These are phyloP conservation scores for Decorospora gaudefroyi DNA, from an alignment of 2,329 filamentous ascomycete genomes.

Conservation along the genomic window DNA sequence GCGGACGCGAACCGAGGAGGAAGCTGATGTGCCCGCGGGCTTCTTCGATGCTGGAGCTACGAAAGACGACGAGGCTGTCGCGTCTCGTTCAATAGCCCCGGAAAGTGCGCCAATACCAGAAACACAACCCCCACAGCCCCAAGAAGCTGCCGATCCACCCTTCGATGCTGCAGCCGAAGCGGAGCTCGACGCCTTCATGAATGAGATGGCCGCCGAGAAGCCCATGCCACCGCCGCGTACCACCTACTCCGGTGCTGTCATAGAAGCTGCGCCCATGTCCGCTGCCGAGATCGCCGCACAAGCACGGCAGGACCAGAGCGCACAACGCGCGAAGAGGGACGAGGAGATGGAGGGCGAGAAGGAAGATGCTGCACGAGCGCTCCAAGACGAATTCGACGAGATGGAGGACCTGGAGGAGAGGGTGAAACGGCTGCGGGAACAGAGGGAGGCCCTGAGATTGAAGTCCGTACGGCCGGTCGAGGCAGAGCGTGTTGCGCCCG, in stretches of 20 bases:
- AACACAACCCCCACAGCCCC: conserved; percentile 10
- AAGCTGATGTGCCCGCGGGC: conserved; percentile 39
- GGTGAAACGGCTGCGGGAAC: conserved; percentile 52
- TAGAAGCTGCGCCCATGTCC: conserved; percentile 54
- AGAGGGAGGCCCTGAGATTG: conserved; percentile 50
- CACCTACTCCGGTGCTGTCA: conserved; percentile 46
- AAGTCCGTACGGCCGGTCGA: conserved; percentile 20
- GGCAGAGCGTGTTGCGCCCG: conserved; percentile 13
- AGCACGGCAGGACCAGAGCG: conserved; percentile 51
- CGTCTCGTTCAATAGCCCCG: conserved; percentile 1
- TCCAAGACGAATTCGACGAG: conserved; percentile 57
- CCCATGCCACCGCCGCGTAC: conserved; percentile 79
- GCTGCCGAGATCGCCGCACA: conserved; percentile 54
- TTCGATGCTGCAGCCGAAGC: conserved; percentile 32
- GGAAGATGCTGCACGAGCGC: conserved; percentile 52
- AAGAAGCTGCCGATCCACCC: conserved; percentile 12
- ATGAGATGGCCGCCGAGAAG: conserved; percentile 73
- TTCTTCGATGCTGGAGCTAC: conserved; percentile 43
- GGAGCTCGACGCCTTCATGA: conserved; percentile 61
- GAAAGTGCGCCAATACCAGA: conserved; percentile 8
- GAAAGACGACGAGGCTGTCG: conserved; percentile 12
- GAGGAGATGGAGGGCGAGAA: conserved; percentile 55
- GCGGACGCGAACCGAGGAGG: conserved; percentile 41
- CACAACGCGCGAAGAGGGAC: conserved; percentile 50
- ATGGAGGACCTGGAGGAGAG: conserved; percentile 56